These are phyloP conservation scores for Taphrina deformans DNA, from an alignment of 1,139 yeast species.

Conservation along the genomic window DNA sequence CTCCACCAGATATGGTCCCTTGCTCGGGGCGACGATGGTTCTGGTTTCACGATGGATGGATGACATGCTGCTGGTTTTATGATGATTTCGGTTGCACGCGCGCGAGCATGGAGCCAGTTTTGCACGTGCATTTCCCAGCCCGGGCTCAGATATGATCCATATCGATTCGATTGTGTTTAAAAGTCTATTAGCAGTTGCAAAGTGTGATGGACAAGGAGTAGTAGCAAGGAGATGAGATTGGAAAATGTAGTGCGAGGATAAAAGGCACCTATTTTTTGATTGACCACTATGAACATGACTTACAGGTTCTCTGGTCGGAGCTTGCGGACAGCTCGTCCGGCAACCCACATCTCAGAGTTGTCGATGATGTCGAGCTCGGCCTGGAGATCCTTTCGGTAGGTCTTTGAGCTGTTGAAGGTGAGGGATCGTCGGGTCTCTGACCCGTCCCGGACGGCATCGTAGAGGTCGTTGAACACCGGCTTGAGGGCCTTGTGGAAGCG, in stretches of 20 bases:
- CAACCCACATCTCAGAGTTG: constrained; percentile 98
- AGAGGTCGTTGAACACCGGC: constrained; percentile 95
- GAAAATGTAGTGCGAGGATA: too few species aligned
- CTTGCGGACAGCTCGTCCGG: constrained; percentile 99
- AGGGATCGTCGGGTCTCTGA: constrained; percentile 96
- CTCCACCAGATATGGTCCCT: too few species aligned
- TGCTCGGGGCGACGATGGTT: too few species aligned
- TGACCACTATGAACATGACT: constrained; percentile 4
- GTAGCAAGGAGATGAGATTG: too few species aligned
- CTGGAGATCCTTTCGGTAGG: constrained; percentile 96
- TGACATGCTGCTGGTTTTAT: not conserved
- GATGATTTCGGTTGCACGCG: not conserved
- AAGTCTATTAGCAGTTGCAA: too few species aligned
- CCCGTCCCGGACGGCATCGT: constrained; percentile 94
- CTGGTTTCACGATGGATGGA: not conserved
- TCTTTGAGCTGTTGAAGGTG: constrained; percentile 96
- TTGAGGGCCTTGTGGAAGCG: constrained; percentile 96
- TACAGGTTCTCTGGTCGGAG: constrained; percentile 90
- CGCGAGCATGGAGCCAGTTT: not conserved
- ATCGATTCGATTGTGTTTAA: too few species aligned
- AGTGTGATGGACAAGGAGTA: too few species aligned
- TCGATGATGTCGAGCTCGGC: constrained; percentile 89
- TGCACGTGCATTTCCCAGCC: too few species aligned
- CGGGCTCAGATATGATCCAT: not conserved
- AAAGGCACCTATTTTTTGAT: too few species aligned